Conservation (phyloP, 257 asterid genomes). For the Leonotis leonurus region DNA sequence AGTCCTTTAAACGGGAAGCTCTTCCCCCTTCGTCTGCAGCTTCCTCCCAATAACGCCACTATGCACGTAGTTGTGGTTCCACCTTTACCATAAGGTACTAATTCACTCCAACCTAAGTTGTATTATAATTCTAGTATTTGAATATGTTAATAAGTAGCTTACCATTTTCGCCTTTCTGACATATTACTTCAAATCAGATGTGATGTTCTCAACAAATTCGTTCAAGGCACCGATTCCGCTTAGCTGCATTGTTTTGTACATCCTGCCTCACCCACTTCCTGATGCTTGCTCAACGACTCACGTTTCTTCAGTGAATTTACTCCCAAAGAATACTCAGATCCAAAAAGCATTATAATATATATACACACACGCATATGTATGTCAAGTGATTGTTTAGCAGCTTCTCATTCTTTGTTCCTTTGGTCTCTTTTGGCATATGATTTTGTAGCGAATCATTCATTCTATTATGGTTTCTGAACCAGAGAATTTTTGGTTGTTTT, state of each 20-base stretch:
- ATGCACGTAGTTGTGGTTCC: slow-evolving; percentile 73
- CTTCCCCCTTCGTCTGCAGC: slow-evolving; percentile 85
- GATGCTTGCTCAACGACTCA: not conserved
- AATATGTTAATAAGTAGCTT: not conserved
- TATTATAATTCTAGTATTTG: no score
- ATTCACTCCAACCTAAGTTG: no score
- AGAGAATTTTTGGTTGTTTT: slow-evolving; percentile 1
- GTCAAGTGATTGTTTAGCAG: slow-evolving; percentile 12
- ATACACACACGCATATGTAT: not conserved
- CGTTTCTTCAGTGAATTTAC: not conserved
- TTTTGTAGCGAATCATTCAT: slow-evolving; percentile 10
- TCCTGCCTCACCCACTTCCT: not conserved
- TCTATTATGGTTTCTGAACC: slow-evolving; percentile 7
- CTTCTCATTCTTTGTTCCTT: slow-evolving; percentile 17
- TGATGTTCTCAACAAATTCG: slow-evolving; percentile 6
- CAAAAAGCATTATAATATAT: not conserved
- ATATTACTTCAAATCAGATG: not conserved
- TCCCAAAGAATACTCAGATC: not conserved
- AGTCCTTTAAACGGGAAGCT: slow-evolving; percentile 79
- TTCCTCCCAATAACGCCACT: slow-evolving; percentile 77
- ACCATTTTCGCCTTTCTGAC: slow-evolving; percentile 1
- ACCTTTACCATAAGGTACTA: slow-evolving; percentile 34
- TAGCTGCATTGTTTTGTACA: slow-evolving; percentile 8
- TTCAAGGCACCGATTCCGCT: not conserved
- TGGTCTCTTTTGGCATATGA: not conserved